Evolutionary conservation across 192 early-diverging fungal species (phyloP).

Genomic region (Entomortierella chlamydospora): DNA sequence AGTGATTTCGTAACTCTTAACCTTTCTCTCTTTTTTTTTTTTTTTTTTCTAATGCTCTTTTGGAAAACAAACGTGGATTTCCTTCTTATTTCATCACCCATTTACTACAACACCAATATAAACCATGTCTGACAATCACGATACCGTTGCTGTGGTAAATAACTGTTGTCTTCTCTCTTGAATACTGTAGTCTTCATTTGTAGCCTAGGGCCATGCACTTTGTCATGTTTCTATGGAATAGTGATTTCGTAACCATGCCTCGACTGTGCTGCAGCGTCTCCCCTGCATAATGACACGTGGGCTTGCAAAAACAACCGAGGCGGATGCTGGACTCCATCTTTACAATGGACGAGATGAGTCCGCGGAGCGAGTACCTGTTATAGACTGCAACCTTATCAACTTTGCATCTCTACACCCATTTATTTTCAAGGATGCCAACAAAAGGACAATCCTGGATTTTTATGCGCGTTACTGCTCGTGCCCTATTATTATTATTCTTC

Average conservation of each 20-base stretch:
- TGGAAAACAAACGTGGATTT: neutral
- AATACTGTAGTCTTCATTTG: neutral
- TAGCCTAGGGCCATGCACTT: neutral
- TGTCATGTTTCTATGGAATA: neutral
- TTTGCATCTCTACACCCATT: too few species aligned
- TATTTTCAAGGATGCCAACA: too few species aligned
- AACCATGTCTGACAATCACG: constrained; percentile 53
- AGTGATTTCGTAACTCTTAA: too few species aligned
- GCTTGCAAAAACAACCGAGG: neutral
- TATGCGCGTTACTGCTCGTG: neutral
- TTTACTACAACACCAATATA: neutral
- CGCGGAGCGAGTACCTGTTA: too few species aligned
- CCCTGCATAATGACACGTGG: neutral
- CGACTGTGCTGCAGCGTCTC: neutral
- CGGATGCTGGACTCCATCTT: neutral
- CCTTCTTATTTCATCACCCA: constrained; percentile 9
- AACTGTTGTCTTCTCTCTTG: neutral
- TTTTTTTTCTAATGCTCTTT: neutral
- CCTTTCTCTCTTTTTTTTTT: constrained; percentile 11
- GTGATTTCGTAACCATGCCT: neutral
- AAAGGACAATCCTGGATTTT: too few species aligned
- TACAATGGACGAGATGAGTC: neutral
- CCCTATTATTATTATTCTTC: too few species aligned
- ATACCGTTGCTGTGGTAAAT: constrained; percentile 39
- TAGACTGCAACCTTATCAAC: too few species aligned